Conservation (phyloP, 208 protist genomes). For the Endotrypanum monterogeii region DNA sequence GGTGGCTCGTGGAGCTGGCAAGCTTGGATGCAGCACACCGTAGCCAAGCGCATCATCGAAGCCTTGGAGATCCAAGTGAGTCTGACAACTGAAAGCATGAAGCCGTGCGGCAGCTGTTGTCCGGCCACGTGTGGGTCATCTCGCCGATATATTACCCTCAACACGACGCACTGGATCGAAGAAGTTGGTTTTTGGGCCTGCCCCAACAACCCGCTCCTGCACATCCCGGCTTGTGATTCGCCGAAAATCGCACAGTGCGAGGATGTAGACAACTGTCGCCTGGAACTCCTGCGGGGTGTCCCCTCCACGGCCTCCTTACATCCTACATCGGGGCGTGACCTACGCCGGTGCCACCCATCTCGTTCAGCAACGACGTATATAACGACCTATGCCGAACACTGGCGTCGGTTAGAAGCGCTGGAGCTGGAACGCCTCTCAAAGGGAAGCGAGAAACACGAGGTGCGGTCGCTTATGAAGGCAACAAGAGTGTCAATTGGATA, state of each 20-base stretch:
- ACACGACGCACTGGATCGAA: conserved; percentile 72
- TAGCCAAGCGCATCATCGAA: conserved; percentile 33
- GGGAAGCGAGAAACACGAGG: neutral
- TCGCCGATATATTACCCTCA: conserved; percentile 45
- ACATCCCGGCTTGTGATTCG: neutral
- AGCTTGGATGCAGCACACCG: conserved; percentile 37
- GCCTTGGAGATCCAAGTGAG: conserved; percentile 43
- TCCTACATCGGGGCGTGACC: neutral
- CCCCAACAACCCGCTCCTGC: conserved; percentile 61
- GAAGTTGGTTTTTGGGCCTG: conserved; percentile 83
- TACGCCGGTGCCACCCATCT: conserved; percentile 6
- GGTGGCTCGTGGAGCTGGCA: conserved; percentile 11
- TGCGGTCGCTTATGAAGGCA: neutral
- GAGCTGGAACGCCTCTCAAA: neutral
- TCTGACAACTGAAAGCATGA: conserved; percentile 36
- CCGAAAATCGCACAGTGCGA: neutral
- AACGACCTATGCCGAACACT: conserved; percentile 24
- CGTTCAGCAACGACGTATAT: neutral
- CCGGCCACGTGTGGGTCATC: too few species aligned
- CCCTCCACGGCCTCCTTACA: neutral
- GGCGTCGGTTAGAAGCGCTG: conserved; percentile 3
- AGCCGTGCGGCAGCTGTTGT: neutral
- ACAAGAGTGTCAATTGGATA: conserved; percentile 28
- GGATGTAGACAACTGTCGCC: neutral
- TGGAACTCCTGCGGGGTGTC: neutral